A percentile compares a stretch with the other conserved stretches of the same genome.
phyloP scores from a whole-genome alignment of 1,284 basidiomycete genomes.

The Chalciporus piperatoides region DNA sequence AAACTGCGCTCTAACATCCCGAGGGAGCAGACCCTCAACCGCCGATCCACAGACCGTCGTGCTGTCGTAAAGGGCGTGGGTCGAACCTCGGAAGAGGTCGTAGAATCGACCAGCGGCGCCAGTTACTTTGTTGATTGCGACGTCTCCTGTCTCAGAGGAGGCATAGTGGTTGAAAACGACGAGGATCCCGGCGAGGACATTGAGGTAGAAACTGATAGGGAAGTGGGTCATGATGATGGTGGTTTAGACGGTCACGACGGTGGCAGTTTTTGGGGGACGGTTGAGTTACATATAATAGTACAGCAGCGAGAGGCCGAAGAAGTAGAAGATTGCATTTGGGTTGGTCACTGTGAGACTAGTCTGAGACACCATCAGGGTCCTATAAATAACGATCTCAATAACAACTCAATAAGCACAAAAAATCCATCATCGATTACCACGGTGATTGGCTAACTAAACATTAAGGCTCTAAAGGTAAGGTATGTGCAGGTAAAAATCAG shows the following conservation, averaged over 20 bases:
- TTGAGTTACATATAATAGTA: not conserved
- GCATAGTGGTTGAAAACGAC: constrained; percentile 22
- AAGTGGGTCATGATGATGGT: constrained; percentile 18
- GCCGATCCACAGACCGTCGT: constrained; percentile 1
- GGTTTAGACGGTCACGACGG: not conserved
- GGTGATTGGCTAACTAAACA: no score
- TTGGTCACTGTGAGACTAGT: no score
- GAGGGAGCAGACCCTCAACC: constrained; percentile 1
- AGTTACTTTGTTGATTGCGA: constrained; percentile 23
- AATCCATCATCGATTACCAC: no score
- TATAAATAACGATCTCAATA: no score
- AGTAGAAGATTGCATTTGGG: no score
- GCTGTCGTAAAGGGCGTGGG: constrained; percentile 5
- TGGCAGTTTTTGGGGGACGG: not conserved
- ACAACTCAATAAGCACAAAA: no score
- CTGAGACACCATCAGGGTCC: no score
- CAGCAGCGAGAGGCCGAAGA: not conserved
- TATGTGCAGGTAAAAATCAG: no score
- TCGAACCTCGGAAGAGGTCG: constrained; percentile 11
- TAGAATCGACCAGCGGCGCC: constrained; percentile 22
- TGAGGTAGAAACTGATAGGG: constrained; percentile 21
- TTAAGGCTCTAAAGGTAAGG: no score
- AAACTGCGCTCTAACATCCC: constrained; percentile 6
- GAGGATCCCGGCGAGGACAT: constrained; percentile 21
- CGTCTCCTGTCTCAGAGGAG: constrained; percentile 20